Base-by-base conservation (phyloP, 1,284 basidiomycete genomes). In the Naganishia albida region DNA sequence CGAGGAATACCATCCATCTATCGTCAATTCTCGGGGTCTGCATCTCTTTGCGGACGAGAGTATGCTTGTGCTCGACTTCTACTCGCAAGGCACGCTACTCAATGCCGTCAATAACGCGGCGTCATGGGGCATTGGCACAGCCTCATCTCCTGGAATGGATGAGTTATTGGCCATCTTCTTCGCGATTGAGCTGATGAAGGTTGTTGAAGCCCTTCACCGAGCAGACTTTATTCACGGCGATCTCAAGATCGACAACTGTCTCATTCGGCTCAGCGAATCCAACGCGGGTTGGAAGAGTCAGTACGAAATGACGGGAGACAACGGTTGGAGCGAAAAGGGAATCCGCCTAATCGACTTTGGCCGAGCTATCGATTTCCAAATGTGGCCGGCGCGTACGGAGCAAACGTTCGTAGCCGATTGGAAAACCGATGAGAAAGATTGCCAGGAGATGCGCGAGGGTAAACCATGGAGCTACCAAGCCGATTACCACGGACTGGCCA, bases 211-310 rank as follows among this genome's bases (percentile, higher is more conserved):
- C 25, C 84, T 98, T 76, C 96, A 99, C 77, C 68, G 77, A 10
- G 82, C 83, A 0, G 89, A 90, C 18, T 89, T 98, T 80, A 89
- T 99, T 70, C 96, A 99, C 73, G 95, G 96, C 48, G 96, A 99
- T 80, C 84, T 99, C 72, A 99, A 99, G 83, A 97, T 98, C 75
- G 96, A 99, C 81, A 99, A 99, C 79, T 97, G 94, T 76, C 84
- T 99, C 15, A 82, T 99, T 8, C 87, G 96, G 3, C 83, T 99
- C 30, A 90, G 93, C 13, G 69, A 70, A 40, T 87, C 86, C 18
- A 87, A 86, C 1, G 78, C 83, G 0, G 82, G 84, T 0, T 94
- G 95, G 89, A 84, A 86, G 1, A 81, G 85, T 62, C 79, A 82
- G 25, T 99, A 98, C 79, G 83, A 87, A 52, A 85, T 88, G 1